These are phyloP conservation scores for Ochetophila trinervis DNA, from an alignment of 306 rosid species.

Conservation along the genomic window DNA sequence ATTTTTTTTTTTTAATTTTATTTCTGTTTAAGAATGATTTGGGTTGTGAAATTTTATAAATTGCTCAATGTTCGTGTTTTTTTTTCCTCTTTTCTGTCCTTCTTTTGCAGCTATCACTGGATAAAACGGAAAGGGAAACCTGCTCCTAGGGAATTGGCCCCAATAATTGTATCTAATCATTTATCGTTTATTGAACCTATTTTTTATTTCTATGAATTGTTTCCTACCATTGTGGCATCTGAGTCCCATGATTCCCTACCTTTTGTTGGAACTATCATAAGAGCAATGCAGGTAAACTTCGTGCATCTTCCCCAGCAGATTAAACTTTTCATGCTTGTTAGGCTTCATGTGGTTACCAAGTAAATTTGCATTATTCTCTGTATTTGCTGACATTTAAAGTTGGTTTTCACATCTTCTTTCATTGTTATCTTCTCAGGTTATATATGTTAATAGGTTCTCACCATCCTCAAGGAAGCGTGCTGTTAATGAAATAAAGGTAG, in stretches of 20 bases:
- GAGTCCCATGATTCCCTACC: constrained; percentile 96
- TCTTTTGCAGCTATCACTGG: constrained; percentile 87
- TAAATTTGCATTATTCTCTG: constrained; percentile 5
- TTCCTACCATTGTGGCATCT: constrained; percentile 88
- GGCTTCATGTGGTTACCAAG: constrained; percentile 10
- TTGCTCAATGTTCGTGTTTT: neutral
- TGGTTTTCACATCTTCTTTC: neutral
- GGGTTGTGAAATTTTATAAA: neutral
- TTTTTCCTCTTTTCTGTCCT: neutral
- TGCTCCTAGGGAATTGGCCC: constrained; percentile 81
- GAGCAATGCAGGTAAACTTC: constrained; percentile 93
- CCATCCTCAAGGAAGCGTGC: constrained; percentile 78
- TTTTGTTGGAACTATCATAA: constrained; percentile 88
- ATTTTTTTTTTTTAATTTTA: neutral
- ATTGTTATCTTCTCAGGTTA: constrained; percentile 57
- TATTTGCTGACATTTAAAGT: constrained; percentile 5
- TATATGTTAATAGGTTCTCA: constrained; percentile 81
- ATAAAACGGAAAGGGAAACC: constrained; percentile 90
- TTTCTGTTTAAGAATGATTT: neutral
- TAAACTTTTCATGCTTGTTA: constrained; percentile 3
- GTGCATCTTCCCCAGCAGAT: constrained; percentile 13
- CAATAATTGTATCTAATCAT: constrained; percentile 90
- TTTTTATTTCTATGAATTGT: constrained; percentile 89
- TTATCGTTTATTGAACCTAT: constrained; percentile 92
- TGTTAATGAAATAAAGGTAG: constrained; percentile 90